Base-by-base conservation (phyloP, 331 rosid genomes). In the Rhamnella rubrinervis region DNA sequence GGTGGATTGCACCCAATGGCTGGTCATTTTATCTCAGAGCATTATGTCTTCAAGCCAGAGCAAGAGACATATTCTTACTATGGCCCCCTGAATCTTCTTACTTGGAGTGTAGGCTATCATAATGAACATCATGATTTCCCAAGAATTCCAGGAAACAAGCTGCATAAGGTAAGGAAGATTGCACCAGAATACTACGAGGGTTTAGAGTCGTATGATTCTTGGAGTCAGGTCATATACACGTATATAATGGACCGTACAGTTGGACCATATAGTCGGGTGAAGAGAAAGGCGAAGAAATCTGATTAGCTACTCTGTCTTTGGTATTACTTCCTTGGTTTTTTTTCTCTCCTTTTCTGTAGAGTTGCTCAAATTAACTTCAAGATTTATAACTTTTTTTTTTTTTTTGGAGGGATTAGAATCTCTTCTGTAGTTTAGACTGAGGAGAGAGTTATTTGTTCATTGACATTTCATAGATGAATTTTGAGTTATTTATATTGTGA, bases 1-100 rank as follows among this genome's bases (percentile, higher is more conserved):
- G 95, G 98, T 21, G 96, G 98, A 35, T 75, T 93, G 92, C 98
- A 93, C 66, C 98, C 97, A 8, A 93, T 93, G 92, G 96, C 97
- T 21, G 97, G 97, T 62, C 97, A 88, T 80, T 90, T 93, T 90
- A 87, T 93, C 72, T 93, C 96, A 0, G 96, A 93, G 79, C 97
- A 93, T 75, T 90, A 93, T 58, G 85, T 90, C 20, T 93, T 90
- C 87, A 81, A 87, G 3, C 90, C 97, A 6, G 84, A 82, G 0
- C 97, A 87, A 74, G 97, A 90, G 79, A 93, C 97, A 11, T 90
- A 93, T 76, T 93, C 96, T 68, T 90, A 90, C 81, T 90, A 90
- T 31, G 98, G 98, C 61, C 96, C 96, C 26, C 65, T 93, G 59
- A 90, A 88, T 80, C 73, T 85, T 67, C 72, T 93, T 46, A 83